Conservation (phyloP, 164 flowering plant species). For the Piper betle region DNA sequence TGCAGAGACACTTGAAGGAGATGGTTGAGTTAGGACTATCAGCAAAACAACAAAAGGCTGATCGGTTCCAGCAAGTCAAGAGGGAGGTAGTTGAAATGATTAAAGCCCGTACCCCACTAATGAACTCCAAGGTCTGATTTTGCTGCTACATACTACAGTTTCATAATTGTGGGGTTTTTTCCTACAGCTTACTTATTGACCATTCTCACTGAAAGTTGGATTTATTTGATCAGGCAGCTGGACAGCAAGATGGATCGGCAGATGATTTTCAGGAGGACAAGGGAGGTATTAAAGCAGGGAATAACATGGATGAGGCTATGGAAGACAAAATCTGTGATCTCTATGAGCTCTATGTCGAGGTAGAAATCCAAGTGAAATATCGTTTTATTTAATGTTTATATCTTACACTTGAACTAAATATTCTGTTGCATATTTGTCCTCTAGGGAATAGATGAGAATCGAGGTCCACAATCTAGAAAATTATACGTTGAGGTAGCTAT, state of each 20-base stretch:
- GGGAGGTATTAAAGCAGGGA: conserved; percentile 34
- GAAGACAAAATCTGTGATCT: conserved; percentile 95
- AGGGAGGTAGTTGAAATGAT: conserved; percentile 82
- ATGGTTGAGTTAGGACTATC: conserved; percentile 59
- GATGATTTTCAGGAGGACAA: conserved; percentile 74
- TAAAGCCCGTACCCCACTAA: conserved; percentile 22
- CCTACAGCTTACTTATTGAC: background rate
- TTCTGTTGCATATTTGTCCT: conserved; percentile 4
- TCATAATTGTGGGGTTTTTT: background rate
- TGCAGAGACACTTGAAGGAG: conserved; percentile 72
- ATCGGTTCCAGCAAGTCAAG: conserved; percentile 61
- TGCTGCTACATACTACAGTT: background rate
- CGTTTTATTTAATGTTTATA: background rate
- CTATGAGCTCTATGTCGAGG: conserved; percentile 89
- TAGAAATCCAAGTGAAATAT: conserved; percentile 8
- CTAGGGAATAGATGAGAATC: conserved; percentile 89
- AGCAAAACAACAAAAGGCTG: conserved; percentile 72
- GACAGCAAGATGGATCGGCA: conserved; percentile 43
- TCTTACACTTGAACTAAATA: background rate
- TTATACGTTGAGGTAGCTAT: conserved; percentile 70
- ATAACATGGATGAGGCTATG: conserved; percentile 52
- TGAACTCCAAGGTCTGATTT: conserved; percentile 45
- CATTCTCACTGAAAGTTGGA: background rate
- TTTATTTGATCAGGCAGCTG: conserved; percentile 29
- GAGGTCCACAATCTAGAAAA: conserved; percentile 77